Percentiles rank a stretch among this genome's conserved stretches.
phyloP scores from a whole-genome alignment of 2,329 filamentous ascomycete genomes.

The Colletotrichum plurivorum region DNA sequence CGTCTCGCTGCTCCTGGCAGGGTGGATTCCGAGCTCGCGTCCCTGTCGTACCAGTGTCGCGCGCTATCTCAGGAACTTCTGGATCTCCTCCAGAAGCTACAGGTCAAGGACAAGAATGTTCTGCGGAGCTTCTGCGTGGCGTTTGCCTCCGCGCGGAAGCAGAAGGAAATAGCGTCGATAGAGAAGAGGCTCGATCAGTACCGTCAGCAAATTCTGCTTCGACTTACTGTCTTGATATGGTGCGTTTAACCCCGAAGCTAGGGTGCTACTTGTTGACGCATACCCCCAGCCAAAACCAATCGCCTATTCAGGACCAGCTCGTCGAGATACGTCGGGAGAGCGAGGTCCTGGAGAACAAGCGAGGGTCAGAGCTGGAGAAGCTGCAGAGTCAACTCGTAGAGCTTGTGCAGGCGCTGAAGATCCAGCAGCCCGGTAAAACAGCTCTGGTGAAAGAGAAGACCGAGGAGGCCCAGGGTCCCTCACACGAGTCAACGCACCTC shows the following conservation, averaged over 20 bases:
- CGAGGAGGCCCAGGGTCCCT: too few relatives aligned
- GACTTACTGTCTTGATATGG: slow-evolving; percentile 7
- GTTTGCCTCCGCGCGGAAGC: slow-evolving; percentile 13
- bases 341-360: background rate
- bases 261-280: background rate
- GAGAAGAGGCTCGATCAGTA: slow-evolving; percentile 12
- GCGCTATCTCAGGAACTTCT: background rate
- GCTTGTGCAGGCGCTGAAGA: background rate
- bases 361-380: background rate
- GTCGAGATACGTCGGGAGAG: slow-evolving; percentile 1
- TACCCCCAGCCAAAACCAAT: background rate
- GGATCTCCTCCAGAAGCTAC: background rate
- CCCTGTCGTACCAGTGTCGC: background rate
- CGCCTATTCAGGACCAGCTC: slow-evolving; percentile 6
- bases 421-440: background rate
- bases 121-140: slow-evolving; percentile 11
- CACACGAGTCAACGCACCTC: too few relatives aligned
- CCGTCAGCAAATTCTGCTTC: slow-evolving; percentile 14
- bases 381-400: background rate
- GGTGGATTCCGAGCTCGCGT: background rate
- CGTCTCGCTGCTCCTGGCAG: background rate
- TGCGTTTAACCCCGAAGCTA: background rate
- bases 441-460: too few relatives aligned
- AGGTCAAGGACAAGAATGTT: background rate
- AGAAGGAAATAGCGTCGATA: slow-evolving; percentile 8